A percentile compares a stretch with the other conserved stretches of the same genome.
phyloP scores from a whole-genome alignment of 306 rosid species.

The Mucuna pruriens region DNA sequence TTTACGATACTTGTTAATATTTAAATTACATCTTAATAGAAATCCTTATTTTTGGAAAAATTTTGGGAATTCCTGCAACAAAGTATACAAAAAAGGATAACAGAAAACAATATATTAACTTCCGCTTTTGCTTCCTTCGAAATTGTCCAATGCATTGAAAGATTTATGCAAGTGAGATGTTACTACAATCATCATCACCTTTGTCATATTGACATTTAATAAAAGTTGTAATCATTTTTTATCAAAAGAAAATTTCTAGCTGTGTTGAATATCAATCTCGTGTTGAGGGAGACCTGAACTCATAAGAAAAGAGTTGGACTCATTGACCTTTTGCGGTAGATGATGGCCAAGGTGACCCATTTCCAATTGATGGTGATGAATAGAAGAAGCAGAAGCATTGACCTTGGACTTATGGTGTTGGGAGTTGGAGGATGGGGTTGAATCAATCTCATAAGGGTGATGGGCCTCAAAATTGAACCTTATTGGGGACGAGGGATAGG shows the following conservation, averaged over 20 bases:
- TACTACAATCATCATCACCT: no score
- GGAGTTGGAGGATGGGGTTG: not conserved
- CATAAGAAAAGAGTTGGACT: not conserved
- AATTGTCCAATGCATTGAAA: no score
- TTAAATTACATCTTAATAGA: no score
- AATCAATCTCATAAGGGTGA: not conserved
- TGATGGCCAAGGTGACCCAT: not conserved
- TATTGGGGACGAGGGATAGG: constrained; percentile 47
- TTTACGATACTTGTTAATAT: no score
- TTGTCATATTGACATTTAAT: not conserved
- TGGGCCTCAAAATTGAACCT: constrained; percentile 35
- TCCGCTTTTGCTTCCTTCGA: no score
- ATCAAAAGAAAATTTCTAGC: not conserved
- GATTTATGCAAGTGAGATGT: no score
- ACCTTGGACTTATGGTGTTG: not conserved
- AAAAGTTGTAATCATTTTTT: not conserved
- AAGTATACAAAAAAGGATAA: no score
- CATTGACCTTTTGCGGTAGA: not conserved
- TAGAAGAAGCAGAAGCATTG: not conserved
- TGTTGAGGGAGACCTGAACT: not conserved
- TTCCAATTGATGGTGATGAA: not conserved
- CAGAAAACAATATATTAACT: no score
- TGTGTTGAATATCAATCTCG: not conserved
- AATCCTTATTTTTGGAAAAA: no score
- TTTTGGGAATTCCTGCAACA: no score